A percentile compares a stretch with the other conserved stretches of the same genome.
phyloP scores from a whole-genome alignment of 1,284 basidiomycete genomes.

The Tylopilus sp. region DNA sequence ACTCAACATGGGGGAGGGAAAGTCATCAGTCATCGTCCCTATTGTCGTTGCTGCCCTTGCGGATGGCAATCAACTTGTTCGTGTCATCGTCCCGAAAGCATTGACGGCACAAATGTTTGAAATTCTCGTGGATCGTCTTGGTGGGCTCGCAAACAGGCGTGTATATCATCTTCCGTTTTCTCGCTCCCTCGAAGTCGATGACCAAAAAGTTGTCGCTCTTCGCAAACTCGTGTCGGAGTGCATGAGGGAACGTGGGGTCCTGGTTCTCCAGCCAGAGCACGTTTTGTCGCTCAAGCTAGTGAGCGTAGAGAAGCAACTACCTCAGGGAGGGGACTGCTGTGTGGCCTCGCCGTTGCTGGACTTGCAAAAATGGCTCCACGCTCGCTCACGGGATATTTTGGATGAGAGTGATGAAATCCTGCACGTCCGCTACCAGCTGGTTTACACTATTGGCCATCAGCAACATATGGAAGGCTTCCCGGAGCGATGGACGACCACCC shows the following conservation, averaged over 20 bases:
- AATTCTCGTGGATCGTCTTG: slow-evolving; percentile 53
- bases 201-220: slow-evolving; percentile 27
- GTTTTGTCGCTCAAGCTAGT: slow-evolving; percentile 53
- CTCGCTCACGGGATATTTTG: slow-evolving; percentile 46
- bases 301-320: slow-evolving; percentile 22
- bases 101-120: slow-evolving; percentile 58
- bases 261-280: slow-evolving; percentile 63
- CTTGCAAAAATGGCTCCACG: slow-evolving; percentile 42
- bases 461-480: slow-evolving; percentile 53
- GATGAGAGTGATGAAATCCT: slow-evolving; percentile 54
- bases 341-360: slow-evolving; percentile 2
- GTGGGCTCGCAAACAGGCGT: slow-evolving; percentile 56
- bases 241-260: slow-evolving; percentile 49
- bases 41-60: slow-evolving; percentile 54
- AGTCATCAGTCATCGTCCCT: slow-evolving; percentile 65
- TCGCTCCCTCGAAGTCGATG: slow-evolving; percentile 44
- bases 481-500: slow-evolving; percentile 57
- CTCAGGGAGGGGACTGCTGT: neutral
- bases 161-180: slow-evolving; percentile 62
- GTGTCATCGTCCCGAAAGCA: slow-evolving; percentile 59
- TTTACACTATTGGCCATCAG: slow-evolving; percentile 55
- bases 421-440: slow-evolving; percentile 49
- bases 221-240: slow-evolving; percentile 47
- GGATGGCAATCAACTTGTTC: slow-evolving; percentile 53
- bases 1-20: slow-evolving; percentile 53